These are phyloP conservation scores for Mortierella sp. DNA, from an alignment of 371 early-diverging fungal species.

Conservation along the genomic window DNA sequence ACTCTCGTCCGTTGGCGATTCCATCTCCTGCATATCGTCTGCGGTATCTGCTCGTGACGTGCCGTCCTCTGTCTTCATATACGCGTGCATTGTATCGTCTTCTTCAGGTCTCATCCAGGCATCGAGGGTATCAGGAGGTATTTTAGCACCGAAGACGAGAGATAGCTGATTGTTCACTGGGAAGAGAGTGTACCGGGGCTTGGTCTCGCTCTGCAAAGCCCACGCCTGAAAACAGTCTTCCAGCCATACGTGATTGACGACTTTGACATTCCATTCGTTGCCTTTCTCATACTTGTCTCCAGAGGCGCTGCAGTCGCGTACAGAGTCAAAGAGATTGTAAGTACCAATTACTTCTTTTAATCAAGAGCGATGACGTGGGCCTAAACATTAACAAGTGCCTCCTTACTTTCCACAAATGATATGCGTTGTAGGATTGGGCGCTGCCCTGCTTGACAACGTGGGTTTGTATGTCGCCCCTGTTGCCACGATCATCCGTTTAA, in stretches of 20 bases:
- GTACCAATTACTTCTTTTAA: not conserved
- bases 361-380: not conserved
- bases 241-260: slow-evolving; percentile 92
- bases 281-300: slow-evolving; percentile 77
- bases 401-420: slow-evolving; percentile 76
- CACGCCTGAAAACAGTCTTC: slow-evolving; percentile 80
- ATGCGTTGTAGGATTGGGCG: slow-evolving; percentile 60
- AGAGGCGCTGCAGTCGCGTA: slow-evolving; percentile 46
- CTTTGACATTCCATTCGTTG: slow-evolving; percentile 67
- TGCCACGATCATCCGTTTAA: slow-evolving; percentile 70
- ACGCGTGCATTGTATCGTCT: not conserved
- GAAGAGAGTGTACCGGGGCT: slow-evolving; percentile 65
- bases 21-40: not conserved
- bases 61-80: not conserved
- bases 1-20: no score
- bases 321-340: not conserved
- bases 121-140: slow-evolving; percentile 24
- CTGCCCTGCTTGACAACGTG: slow-evolving; percentile 63
- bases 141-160: slow-evolving; percentile 35
- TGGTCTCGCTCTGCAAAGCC: slow-evolving; percentile 63
- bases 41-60: not conserved
- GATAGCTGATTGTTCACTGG: slow-evolving; percentile 53
- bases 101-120: slow-evolving; percentile 20
- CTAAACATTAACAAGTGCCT: not conserved
- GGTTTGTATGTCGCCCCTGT: slow-evolving; percentile 76